Evolutionary conservation across 2,329 filamentous ascomycete genomes (phyloP).

Genomic region (Sclerotinia nivalis): DNA sequence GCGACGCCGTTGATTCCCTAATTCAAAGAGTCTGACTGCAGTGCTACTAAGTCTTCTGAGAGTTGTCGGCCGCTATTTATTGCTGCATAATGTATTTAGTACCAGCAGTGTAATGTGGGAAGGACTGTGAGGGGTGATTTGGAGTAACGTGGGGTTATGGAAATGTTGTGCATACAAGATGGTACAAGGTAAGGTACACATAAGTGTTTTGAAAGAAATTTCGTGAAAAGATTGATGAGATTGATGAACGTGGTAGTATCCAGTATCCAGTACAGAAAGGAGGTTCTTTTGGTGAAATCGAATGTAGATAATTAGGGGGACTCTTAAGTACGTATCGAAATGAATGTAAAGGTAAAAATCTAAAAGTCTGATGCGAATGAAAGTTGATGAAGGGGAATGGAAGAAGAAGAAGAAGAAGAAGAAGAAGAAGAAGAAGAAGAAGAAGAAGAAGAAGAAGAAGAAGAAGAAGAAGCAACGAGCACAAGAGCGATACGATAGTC

Average conservation of each 20-base stretch:
- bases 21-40: conserved; percentile 1
- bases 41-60: conserved; percentile 1
- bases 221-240: background rate
- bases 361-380: background rate
- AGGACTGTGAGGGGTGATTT: conserved; percentile 15
- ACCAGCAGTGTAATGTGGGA: conserved; percentile 17
- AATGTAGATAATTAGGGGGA: background rate
- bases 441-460: conserved; percentile 2
- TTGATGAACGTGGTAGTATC: background rate
- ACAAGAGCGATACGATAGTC: background rate
- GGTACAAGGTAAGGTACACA: conserved; percentile 2
- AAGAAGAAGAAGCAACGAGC: conserved; percentile 3
- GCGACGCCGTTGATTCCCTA: conserved; percentile 3
- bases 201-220: background rate
- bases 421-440: background rate
- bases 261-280: background rate
- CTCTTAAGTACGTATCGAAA: background rate
- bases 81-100: conserved; percentile 19
- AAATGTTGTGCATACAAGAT: conserved; percentile 18
- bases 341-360: background rate
- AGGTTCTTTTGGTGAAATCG: background rate
- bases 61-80: conserved; percentile 14
- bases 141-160: conserved; percentile 18
- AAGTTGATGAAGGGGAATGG: conserved; percentile 7
- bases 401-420: background rate